phyloP scores from a whole-genome alignment of 768 basidiomycete genomes.

The Collybia mongolica region DNA sequence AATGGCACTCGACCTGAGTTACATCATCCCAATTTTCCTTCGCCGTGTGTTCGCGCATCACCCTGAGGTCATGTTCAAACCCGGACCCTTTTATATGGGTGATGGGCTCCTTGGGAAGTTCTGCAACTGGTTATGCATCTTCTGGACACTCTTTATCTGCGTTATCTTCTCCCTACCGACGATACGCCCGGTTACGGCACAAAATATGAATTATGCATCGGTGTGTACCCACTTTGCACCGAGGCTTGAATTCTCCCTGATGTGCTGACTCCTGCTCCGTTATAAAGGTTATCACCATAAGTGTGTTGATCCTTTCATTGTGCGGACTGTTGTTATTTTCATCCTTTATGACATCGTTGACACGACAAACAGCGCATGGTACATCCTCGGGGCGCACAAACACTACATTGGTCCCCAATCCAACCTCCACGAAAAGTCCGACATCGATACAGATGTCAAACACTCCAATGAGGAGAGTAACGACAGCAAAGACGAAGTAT shows the following conservation, averaged over 20 bases:
- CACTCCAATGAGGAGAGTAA: neutral
- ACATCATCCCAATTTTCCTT: constrained; percentile 80
- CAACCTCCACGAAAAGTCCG: constrained; percentile 36
- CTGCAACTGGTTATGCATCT: constrained; percentile 63
- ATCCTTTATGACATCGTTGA: constrained; percentile 1
- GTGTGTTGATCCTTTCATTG: constrained; percentile 54
- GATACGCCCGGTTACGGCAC: constrained; percentile 60
- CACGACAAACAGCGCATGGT: constrained; percentile 41
- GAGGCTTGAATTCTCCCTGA: neutral
- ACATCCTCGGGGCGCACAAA: constrained; percentile 47
- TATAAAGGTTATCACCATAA: constrained; percentile 46
- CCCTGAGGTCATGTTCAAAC: constrained; percentile 81
- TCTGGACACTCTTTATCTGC: constrained; percentile 66
- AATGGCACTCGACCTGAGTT: constrained; percentile 75
- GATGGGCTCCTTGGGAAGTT: constrained; percentile 59
- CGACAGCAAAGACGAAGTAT: neutral
- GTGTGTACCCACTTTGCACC: constrained; percentile 33
- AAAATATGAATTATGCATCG: constrained; percentile 83
- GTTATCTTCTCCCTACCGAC: constrained; percentile 77
- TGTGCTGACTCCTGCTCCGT: neutral
- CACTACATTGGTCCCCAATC: constrained; percentile 62
- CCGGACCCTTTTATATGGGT: constrained; percentile 87
- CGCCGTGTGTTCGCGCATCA: constrained; percentile 68
- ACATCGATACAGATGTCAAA: neutral
- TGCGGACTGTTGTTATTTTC: constrained; percentile 27